These are phyloP conservation scores for Avena sativa DNA, from an alignment of 176 grass and related monocot species.

Conservation along the genomic window DNA sequence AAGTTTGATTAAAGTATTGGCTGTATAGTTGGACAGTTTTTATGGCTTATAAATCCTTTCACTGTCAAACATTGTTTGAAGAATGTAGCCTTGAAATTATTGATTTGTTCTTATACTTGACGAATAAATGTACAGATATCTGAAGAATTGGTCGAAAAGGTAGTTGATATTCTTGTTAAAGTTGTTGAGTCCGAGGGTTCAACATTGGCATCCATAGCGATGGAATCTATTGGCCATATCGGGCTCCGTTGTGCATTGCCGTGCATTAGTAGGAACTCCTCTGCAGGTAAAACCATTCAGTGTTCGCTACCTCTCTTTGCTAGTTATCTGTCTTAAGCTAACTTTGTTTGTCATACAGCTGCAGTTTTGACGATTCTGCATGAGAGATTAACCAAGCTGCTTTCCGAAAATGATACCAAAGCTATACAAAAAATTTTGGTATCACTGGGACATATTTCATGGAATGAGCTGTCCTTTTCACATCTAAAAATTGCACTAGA, in stretches of 20 bases:
- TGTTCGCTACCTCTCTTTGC: constrained; percentile 13
- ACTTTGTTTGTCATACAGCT: constrained; percentile 52
- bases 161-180: constrained; percentile 72
- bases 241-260: constrained; percentile 67
- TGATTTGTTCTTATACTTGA: constrained; percentile 30
- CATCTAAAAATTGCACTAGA: constrained; percentile 74
- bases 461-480: constrained; percentile 81
- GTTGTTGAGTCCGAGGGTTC: constrained; percentile 74
- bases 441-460: constrained; percentile 91
- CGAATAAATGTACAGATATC: constrained; percentile 60
- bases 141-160: constrained; percentile 58
- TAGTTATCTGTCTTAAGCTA: constrained; percentile 37
- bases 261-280: constrained; percentile 55
- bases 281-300: constrained; percentile 57
- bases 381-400: constrained; percentile 70
- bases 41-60: constrained; percentile 12
- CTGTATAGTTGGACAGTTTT: neutral
- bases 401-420: constrained; percentile 95
- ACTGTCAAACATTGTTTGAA: neutral
- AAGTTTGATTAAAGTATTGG: constrained; percentile 15
- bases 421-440: constrained; percentile 86
- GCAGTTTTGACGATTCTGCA: constrained; percentile 67
- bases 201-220: constrained; percentile 68
- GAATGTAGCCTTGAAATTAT: constrained; percentile 35
- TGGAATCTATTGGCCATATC: constrained; percentile 98